Evolutionary conservation across 2,329 filamentous ascomycete species (phyloP), one percentile per base, ranked within the genome.

Genomic region (Chaetomium sp.): DNA sequence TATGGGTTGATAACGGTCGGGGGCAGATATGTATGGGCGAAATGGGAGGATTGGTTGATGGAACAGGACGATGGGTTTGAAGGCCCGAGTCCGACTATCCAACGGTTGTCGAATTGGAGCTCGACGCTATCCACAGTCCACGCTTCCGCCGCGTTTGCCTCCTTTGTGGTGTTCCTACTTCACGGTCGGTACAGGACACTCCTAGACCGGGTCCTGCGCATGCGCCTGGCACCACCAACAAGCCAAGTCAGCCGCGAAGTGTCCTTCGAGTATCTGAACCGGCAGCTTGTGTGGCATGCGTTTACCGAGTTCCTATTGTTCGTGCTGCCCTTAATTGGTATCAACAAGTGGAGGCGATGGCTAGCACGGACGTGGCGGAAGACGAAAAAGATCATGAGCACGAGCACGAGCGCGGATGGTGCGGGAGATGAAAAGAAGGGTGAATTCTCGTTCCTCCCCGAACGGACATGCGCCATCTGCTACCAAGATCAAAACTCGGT

Each of bases 221-320:
- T 99, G 71, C 86, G 92, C 54, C 81, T 99, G 45, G 87, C 90
- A 3, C 88, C 94, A 6, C 87, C 88, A 5, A 91, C 87, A 3
- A 90, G 83, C 66, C 89, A 95, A 68, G 87, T 95, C 61, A 89
- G 84, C 68, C 82, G 92, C 36, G 91, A 97, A 71, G 91, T 99
- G 33, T 95, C 89, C 1, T 97, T 99, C 68, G 94, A 99, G 72
- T 97, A 96, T 67, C 82, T 97, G 49, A 99, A 99, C 70, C 86
- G 94, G 48, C 94, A 99, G 73, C 83, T 99, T 9, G 94, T 99
- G 40, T 99, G 94, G 94, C 94, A 99, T 72, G 94, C 94, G n/a
- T 96, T 99, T 66, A 99, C 94, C 33, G 94, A 99, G 70, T 99
- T 99, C 65, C 77, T 99, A n/a, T 81, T 99, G 36, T 99, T 97